Evolutionary conservation across 2,329 filamentous ascomycete genomes (phyloP), one percentile per base, ranked within the genome.

Genomic region (Xylariomycetidae sp.): DNA sequence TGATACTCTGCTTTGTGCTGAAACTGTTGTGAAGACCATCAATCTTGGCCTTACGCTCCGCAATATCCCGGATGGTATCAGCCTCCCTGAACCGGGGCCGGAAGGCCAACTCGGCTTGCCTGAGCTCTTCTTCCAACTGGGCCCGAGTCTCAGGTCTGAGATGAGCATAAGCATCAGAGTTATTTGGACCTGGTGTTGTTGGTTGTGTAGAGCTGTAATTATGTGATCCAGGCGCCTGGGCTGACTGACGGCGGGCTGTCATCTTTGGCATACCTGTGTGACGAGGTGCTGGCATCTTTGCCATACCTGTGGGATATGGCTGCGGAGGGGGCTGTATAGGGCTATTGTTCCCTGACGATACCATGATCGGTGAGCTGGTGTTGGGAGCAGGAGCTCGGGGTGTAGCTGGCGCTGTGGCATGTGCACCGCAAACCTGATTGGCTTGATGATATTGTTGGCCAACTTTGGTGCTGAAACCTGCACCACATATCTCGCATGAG

Each of bases 1-100:
- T 69, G n/a, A 63, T 63, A 33, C 70, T 75, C 49, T 75, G 72
- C 36, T 72, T 74, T 3, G 71, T 75, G 27, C 69, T 69, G 44
- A 71, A 74, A 3, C 64, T 65, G 41, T 77, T 77, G 25, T 67
- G 67, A 2, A 77, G 45, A 8, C 58, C 64, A 0, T 63, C 59
- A 0, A 75, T 32, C 29, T 45, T 54, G 1, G 12, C 42, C 38
- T 42, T 58, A 31, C 48, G 57, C 41, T 48, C 50, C 26, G 37
- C 44, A 2, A 57, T 51, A 23, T 69, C 59, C 0, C 48, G 34
- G 8, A 71, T 56, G 3, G 25, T 14, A 36, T 63, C 57, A 1
- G 66, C 68, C 11, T 67, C 59, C 6, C 54, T 59, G 46, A 74
- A 69, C 6, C 63, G 56, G 4, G 50, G 49, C 0, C 56, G 58